Evolutionary conservation across 176 grass and related monocot genomes (phyloP).

Genomic region (Oryza nivara): DNA sequence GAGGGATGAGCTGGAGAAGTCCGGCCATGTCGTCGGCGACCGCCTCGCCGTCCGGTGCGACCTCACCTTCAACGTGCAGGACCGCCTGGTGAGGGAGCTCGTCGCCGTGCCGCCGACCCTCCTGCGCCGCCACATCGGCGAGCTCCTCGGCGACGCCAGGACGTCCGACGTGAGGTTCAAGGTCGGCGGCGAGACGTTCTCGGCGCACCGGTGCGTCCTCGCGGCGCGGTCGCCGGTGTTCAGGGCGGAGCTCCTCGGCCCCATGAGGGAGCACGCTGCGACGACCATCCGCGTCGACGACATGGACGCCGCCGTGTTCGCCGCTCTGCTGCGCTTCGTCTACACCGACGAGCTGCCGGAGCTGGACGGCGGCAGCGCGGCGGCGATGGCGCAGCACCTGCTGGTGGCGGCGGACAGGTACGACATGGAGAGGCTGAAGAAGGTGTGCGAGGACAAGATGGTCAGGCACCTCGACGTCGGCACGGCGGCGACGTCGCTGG

Average conservation of each 20-base stretch:
- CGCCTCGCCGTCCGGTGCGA: slow-evolving; percentile 20
- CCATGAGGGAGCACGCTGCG: slow-evolving; percentile 21
- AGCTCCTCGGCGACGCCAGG: background rate
- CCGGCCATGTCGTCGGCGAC: background rate
- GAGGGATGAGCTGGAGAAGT: background rate
- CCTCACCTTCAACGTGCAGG: background rate
- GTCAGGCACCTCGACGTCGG: background rate
- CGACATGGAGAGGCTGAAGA: slow-evolving; percentile 42
- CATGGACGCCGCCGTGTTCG: slow-evolving; percentile 23
- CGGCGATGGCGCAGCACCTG: slow-evolving; percentile 33
- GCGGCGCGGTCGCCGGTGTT: slow-evolving; percentile 47
- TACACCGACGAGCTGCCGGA: slow-evolving; percentile 40
- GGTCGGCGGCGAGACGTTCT: slow-evolving; percentile 14
- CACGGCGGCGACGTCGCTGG: background rate
- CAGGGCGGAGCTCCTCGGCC: slow-evolving; percentile 32
- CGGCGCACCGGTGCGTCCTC: slow-evolving; percentile 33
- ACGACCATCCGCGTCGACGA: slow-evolving; percentile 28
- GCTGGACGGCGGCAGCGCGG: background rate
- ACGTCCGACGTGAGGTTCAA: slow-evolving; percentile 37
- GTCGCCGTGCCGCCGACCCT: background rate
- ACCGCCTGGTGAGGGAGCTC: background rate
- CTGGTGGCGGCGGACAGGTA: slow-evolving; percentile 47
- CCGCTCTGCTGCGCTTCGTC: slow-evolving; percentile 46
- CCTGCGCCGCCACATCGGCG: background rate
- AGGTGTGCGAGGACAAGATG: slow-evolving; percentile 33